phyloP scores from a whole-genome alignment of 23 red algal genomes.

The Gracilaria domingensis region DNA sequence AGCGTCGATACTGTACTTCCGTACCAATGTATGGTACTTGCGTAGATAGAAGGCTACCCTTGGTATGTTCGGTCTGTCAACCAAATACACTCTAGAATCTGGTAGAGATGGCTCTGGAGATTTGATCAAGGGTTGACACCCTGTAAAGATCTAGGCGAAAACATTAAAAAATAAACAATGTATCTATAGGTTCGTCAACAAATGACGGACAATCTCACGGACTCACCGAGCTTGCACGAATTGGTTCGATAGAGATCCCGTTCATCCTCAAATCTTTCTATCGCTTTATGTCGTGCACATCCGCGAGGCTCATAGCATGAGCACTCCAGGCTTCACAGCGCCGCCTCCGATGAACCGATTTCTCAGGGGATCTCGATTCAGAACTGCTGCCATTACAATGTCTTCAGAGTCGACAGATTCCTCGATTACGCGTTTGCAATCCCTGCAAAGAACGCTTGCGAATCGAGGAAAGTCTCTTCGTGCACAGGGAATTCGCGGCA shows the following conservation, averaged over 20 bases:
- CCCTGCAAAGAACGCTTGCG: slow-evolving; percentile 14
- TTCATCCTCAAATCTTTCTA: background rate
- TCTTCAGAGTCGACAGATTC: background rate
- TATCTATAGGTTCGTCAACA: too few relatives aligned
- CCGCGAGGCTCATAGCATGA: background rate
- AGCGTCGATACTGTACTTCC: too few relatives aligned
- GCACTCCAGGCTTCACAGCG: background rate
- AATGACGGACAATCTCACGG: too few relatives aligned
- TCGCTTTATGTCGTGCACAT: too few relatives aligned
- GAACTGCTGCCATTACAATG: slow-evolving; percentile 18
- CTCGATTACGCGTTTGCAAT: slow-evolving; percentile 28
- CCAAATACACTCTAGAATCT: too few relatives aligned
- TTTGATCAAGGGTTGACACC: too few relatives aligned
- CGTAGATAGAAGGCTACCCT: too few relatives aligned
- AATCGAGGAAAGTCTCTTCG: slow-evolving; percentile 17
- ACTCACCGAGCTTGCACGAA: too few relatives aligned
- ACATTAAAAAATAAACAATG: background rate
- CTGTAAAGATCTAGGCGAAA: background rate
- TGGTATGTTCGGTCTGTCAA: too few relatives aligned
- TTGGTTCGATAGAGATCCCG: too few relatives aligned
- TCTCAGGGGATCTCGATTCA: slow-evolving; percentile 7
- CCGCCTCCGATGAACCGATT: slow-evolving; percentile 33
- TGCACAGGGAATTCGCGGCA: slow-evolving; percentile 26
- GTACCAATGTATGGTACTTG: too few relatives aligned
- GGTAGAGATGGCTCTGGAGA: too few relatives aligned